Evolutionary conservation across 495 filamentous ascomycete genomes (phyloP), one percentile per base, ranked within the genome.

Genomic region (Penicillium soppii): DNA sequence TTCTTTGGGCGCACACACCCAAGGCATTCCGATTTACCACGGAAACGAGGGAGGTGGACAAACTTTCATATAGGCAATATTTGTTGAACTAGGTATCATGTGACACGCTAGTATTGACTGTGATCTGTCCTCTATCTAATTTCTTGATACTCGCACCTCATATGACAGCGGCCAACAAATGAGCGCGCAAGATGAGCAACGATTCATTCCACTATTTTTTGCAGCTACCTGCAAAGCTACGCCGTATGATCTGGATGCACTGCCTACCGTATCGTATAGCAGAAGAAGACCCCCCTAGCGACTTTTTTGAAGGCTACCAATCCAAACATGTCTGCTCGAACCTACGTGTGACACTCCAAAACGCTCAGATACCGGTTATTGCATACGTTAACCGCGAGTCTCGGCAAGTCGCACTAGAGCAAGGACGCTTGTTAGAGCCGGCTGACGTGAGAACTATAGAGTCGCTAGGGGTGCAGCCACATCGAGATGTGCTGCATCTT

Each of bases 221-320:
- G 5, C 5, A 26, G 22, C 39, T 26, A 22, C 39, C 39, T 25
- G 19, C 10, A 12, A 22, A 42, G 13, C 22, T 42, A 17, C 39
- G 39, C n/a, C 22, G 39, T 17, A 17, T 42, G 1, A 42, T 42
- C 22, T 42, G 22, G 39, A 41, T 9, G 22, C 39, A 26, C n/a
- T 26, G 39, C 4, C n/a, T 42, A 42, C 39, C 39, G 39, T 17
- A 42, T 26, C 39, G 39, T 17, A 42, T 42, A 17, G 39, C 39
- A 42, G 39, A 42, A 42, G 22, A 42, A 42, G 39, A 42, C 10
- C 7, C 5, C 22, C 39, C 38, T 26, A n/a, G 25, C 21, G 5
- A n/a, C 22, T 16, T 42, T 42, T 26, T 42, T n/a, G n/a, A 42
- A 13, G 22, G 22, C 39, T 9, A 16, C 21, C 2, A 25, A 16